Evolutionary conservation across 768 basidiomycete species (phyloP).

Genomic region (Termitomyces sp.): DNA sequence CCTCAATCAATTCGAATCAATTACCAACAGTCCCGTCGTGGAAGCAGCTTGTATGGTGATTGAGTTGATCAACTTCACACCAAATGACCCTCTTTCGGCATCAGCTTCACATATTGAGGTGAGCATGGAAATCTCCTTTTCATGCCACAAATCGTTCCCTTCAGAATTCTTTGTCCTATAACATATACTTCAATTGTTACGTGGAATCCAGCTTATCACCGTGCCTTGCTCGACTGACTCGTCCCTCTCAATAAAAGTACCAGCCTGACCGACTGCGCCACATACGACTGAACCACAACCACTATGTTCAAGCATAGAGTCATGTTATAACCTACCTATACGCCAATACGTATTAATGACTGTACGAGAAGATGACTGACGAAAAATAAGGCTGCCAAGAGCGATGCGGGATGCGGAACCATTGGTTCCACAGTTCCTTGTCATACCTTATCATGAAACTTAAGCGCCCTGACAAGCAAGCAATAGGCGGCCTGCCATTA

Average conservation of each 20-base stretch:
- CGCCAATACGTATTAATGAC: not conserved
- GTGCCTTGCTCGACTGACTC: not conserved
- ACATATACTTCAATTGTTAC: not conserved
- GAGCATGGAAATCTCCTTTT: not conserved
- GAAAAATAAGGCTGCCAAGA: not conserved
- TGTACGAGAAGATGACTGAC: not conserved
- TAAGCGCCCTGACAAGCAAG: not conserved
- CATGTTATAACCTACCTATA: not conserved
- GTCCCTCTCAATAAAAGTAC: not conserved
- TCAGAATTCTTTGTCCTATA: not conserved
- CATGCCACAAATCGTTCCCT: not conserved
- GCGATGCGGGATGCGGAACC: too few relatives aligned
- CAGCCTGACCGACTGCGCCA: not conserved
- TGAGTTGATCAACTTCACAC: not conserved
- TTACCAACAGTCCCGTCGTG: not conserved
- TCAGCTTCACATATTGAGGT: not conserved
- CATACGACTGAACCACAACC: not conserved
- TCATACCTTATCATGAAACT: not conserved
- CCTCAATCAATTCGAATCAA: not conserved
- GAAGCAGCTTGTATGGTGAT: not conserved
- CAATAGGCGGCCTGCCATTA: not conserved
- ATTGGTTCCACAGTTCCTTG: not conserved
- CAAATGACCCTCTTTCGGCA: not conserved
- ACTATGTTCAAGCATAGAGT: not conserved
- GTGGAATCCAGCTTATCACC: not conserved